phyloP scores from a whole-genome alignment of 768 basidiomycete genomes.

The Mycena olivaceomarginata region DNA sequence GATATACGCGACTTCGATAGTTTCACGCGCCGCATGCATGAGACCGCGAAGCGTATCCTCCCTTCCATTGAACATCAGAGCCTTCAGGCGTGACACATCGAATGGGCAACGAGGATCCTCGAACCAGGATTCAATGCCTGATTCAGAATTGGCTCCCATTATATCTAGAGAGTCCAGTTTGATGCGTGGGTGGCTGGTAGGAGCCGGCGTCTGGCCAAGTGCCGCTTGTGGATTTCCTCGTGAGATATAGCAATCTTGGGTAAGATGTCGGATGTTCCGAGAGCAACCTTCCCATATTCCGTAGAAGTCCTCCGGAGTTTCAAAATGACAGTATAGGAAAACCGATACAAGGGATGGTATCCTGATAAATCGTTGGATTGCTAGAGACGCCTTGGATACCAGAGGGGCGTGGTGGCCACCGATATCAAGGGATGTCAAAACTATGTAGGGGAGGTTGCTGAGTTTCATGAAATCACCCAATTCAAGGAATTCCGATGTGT shows the following conservation, averaged over 20 bases:
- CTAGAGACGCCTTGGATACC: conserved; percentile 1
- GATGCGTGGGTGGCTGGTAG: conserved; percentile 16
- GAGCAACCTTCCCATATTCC: conserved; percentile 15
- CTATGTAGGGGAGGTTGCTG: conserved; percentile 12
- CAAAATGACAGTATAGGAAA: conserved; percentile 5
- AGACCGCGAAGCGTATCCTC: conserved; percentile 3
- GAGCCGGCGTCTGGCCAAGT: conserved; percentile 8
- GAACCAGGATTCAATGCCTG: conserved; percentile 18
- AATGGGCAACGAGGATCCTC: conserved; percentile 16
- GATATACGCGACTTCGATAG: conserved; percentile 5
- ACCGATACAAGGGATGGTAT: conserved; percentile 8
- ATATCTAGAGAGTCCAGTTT: conserved; percentile 16
- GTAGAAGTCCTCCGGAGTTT: conserved; percentile 12
- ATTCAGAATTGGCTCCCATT: not conserved
- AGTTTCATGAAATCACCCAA: conserved; percentile 15
- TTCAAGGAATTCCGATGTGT: conserved; percentile 1
- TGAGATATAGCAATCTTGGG: not conserved
- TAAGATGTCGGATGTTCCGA: conserved; percentile 10
- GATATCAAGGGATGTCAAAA: not conserved
- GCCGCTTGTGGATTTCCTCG: conserved; percentile 8
- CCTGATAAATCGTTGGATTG: conserved; percentile 10
- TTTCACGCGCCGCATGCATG: conserved; percentile 11
- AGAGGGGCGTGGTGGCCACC: conserved; percentile 6
- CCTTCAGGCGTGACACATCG: conserved; percentile 9
- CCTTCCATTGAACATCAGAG: conserved; percentile 5